Evolutionary conservation across 306 rosid species (phyloP), one percentile per base, ranked within the genome.

Genomic region (Geum urbanum): DNA sequence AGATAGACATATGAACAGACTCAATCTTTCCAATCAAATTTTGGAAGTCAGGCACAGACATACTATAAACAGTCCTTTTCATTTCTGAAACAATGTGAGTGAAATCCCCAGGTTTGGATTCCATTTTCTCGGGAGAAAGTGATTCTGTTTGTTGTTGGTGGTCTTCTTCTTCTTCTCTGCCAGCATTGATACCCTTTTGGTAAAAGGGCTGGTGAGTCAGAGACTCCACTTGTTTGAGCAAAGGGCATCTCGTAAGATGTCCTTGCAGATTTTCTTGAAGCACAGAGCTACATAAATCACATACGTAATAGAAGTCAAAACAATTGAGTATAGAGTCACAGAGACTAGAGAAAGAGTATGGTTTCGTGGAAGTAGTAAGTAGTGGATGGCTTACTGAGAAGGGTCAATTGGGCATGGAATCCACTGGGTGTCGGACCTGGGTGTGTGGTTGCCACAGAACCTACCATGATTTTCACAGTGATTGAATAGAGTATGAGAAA

Each of bases 381-480:
- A 53, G 27, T 18, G 61, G 22, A 67, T 71, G 54, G n/a, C 40
- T 72, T 86, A 88, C 97, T 91, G 99, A 19, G 97, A 91, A 66
- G 95, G 86, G 80, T 91, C 99, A 32, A 94, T 54, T 32, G 99
- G 99, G 79, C 97, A 94, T 7, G 82, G 86, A 37, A 94, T 74
- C 99, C 96, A 88, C 77, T 80, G 87, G 78, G 71, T 84, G 68
- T 90, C 70, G 22, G 89, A 71, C 82, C 96, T 90, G 22, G 88
- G 84, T 66, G 53, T 88, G 80, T 94, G 97, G 81, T 94, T 94
- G 58, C 97, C 97, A 69, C 99, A 94, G 79, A 91, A 94, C 69
- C 96, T 94, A 74, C 16, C 70, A 57, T 48, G 7, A 58, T 15
- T 4, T 37, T 45, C 55, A 54, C 9, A 57, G 18, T 14, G 45